Percentiles rank a stretch among this genome's conserved stretches.
These are phyloP conservation scores for Linum trigynum DNA, from an alignment of 345 rosid genomes.

Conservation along the genomic window DNA sequence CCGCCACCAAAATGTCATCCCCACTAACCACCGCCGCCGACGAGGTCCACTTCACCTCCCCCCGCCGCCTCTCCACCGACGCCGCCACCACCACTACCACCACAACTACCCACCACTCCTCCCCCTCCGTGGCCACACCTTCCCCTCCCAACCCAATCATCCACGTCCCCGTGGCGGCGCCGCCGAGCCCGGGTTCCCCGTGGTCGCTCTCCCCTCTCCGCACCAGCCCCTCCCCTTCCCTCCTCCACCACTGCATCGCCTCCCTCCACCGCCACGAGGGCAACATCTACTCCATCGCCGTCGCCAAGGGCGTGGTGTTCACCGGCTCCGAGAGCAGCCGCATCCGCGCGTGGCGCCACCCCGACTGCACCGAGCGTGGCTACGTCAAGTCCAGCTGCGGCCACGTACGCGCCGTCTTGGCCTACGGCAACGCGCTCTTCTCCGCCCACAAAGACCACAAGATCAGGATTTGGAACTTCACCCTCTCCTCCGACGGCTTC, in stretches of 20 bases:
- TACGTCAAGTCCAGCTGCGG: slow-evolving; percentile 29
- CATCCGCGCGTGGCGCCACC: slow-evolving; percentile 42
- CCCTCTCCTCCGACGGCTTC: slow-evolving; percentile 20
- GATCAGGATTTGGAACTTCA: slow-evolving; percentile 36
- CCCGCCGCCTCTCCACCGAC: slow-evolving; percentile 24
- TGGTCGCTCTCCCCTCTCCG: slow-evolving; percentile 43
- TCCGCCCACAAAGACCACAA: slow-evolving; percentile 37
- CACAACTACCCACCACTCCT: slow-evolving; percentile 5
- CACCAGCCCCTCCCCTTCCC: slow-evolving; percentile 32
- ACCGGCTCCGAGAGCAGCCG: slow-evolving; percentile 39
- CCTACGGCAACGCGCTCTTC: slow-evolving; percentile 37
- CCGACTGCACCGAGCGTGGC: slow-evolving; percentile 33
- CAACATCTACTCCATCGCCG: slow-evolving; percentile 33
- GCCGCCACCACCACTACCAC: neutral
- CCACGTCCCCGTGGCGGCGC: slow-evolving; percentile 8
- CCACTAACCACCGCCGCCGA: slow-evolving; percentile 29
- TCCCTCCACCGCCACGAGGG: slow-evolving; percentile 44
- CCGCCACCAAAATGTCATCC: slow-evolving; percentile 10
- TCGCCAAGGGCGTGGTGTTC: slow-evolving; percentile 38
- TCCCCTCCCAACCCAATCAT: neutral
- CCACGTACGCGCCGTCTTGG: slow-evolving; percentile 28
- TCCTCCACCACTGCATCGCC: slow-evolving; percentile 40
- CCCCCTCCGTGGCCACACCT: slow-evolving; percentile 1
- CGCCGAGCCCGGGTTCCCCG: slow-evolving; percentile 33
- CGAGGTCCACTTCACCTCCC: slow-evolving; percentile 24